A percentile compares a stretch with the other conserved stretches of the same genome.
These are phyloP conservation scores for Rhodofomes roseus DNA, from an alignment of 1,284 basidiomycete genomes.

Conservation along the genomic window DNA sequence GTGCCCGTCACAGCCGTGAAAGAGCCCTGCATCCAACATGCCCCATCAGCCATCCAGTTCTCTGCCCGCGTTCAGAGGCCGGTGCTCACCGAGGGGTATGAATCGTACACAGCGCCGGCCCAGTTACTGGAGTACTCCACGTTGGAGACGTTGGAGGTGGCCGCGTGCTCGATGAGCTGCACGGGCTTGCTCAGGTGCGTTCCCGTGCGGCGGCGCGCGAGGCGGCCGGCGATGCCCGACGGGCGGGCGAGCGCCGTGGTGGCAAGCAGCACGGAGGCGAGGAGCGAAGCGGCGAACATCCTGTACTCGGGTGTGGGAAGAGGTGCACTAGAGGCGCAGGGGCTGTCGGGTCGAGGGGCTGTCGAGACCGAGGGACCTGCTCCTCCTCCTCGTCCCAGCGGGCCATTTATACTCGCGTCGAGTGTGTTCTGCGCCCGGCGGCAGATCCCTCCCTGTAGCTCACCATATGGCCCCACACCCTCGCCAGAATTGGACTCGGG, in stretches of 20 bases:
- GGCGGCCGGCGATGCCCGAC: background rate
- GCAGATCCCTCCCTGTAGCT: background rate
- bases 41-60: background rate
- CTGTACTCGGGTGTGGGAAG: background rate
- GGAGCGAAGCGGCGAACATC: background rate
- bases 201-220: background rate
- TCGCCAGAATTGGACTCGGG: background rate
- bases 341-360: background rate
- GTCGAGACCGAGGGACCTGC: conserved; percentile 1
- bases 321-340: background rate
- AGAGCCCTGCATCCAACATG: conserved; percentile 16
- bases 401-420: background rate
- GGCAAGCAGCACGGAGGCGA: background rate
- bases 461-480: background rate
- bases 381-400: background rate
- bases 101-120: conserved; percentile 1
- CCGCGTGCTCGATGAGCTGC: background rate
- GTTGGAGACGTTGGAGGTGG: background rate
- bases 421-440: background rate
- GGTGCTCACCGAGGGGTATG: background rate
- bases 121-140: background rate
- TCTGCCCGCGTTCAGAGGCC: background rate
- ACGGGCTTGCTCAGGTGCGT: background rate
- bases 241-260: background rate
- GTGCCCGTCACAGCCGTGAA: conserved; percentile 29